A percentile compares a stretch with the other conserved stretches of the same genome.
Evolutionary conservation across 2,329 filamentous ascomycete species (phyloP).

Genomic region (Lasiodiplodia sp.): DNA sequence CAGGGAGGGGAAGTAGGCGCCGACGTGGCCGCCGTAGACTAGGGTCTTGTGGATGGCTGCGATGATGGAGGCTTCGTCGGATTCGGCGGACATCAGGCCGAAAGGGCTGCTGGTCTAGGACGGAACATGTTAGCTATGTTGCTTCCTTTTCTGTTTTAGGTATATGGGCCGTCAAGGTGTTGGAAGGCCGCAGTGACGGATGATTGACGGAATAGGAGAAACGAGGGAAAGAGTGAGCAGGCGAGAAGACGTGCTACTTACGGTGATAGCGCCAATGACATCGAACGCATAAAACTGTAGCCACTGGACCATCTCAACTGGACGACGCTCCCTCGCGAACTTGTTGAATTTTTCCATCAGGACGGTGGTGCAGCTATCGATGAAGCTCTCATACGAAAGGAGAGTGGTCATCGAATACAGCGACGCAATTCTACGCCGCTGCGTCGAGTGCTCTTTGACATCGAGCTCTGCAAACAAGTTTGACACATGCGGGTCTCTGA

Average conservation of each 20-base stretch:
- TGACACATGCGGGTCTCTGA: neutral
- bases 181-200: no score
- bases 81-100: slow-evolving; percentile 39
- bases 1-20: neutral
- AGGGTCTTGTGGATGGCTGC: neutral
- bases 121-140: slow-evolving; percentile 33
- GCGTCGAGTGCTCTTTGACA: slow-evolving; percentile 2
- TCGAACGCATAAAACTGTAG: slow-evolving; percentile 50
- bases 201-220: slow-evolving; percentile 36
- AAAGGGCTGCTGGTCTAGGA: slow-evolving; percentile 41
- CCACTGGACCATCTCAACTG: slow-evolving; percentile 39
- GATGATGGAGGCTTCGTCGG: slow-evolving; percentile 33
- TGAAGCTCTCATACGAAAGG: slow-evolving; percentile 40
- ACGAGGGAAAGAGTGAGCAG: neutral
- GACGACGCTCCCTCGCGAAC: slow-evolving; percentile 33
- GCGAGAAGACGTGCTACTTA: neutral
- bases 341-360: slow-evolving; percentile 36
- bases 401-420: slow-evolving; percentile 52
- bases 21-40: slow-evolving; percentile 2
- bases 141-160: no score
- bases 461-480: slow-evolving; percentile 11
- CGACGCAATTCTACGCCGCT: slow-evolving; percentile 8
- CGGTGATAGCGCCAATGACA: slow-evolving; percentile 45
- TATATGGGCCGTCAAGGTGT: no score
- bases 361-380: slow-evolving; percentile 37